A percentile compares a stretch with the other conserved stretches of the same genome.
phyloP scores from a whole-genome alignment of 345 rosid species.

The Citrus trifoliata region DNA sequence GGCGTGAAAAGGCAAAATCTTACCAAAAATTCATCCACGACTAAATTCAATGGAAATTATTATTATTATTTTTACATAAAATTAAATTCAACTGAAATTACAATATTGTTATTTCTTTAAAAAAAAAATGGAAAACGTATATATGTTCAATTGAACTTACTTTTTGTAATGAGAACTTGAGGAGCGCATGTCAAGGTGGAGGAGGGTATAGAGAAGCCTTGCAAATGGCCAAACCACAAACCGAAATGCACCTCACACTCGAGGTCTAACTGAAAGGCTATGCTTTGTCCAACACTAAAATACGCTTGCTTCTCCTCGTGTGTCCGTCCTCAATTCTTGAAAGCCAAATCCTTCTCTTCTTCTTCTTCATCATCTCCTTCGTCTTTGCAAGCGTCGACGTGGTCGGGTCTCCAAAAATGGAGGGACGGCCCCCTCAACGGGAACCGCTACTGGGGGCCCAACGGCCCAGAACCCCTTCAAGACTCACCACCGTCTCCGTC shows the following conservation, averaged over 20 bases:
- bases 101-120: too few species aligned
- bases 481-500: neutral
- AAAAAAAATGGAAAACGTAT: too few species aligned
- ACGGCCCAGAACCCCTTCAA: conserved; percentile 50
- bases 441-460: conserved; percentile 75
- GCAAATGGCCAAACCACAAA: neutral
- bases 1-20: too few species aligned
- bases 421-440: conserved; percentile 56
- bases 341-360: conserved; percentile 22
- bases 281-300: neutral
- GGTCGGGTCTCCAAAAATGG: conserved; percentile 78
- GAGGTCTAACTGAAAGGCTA: neutral
- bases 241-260: neutral
- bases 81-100: too few species aligned
- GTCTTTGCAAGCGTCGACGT: conserved; percentile 31
- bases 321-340: conserved; percentile 4
- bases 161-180: too few species aligned
- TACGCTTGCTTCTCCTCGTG: neutral
- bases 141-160: too few species aligned
- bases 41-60: too few species aligned
- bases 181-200: too few species aligned
- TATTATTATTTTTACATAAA: too few species aligned
- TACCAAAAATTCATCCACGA: too few species aligned
- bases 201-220: neutral
- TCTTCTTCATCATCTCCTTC: conserved; percentile 17